Conservation (phyloP, 2,329 filamentous ascomycete genomes). For the Aspergillus proliferans region DNA sequence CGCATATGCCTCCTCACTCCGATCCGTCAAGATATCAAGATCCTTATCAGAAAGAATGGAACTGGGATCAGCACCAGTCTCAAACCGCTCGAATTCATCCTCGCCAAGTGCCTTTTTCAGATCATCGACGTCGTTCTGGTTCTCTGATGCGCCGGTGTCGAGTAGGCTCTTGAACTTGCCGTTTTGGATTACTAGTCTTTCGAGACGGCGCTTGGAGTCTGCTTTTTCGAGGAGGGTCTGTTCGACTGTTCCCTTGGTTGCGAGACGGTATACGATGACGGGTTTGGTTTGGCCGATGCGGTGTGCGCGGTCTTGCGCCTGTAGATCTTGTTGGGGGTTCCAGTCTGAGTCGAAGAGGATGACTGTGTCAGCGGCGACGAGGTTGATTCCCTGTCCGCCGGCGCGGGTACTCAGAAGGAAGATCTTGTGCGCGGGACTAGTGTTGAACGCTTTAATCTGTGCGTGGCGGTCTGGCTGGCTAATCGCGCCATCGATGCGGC, state of each 20-base stretch:
- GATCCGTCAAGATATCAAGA: constrained; percentile 70
- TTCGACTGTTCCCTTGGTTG: constrained; percentile 88
- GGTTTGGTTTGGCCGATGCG: constrained; percentile 89
- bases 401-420: constrained; percentile 88
- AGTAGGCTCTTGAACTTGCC: constrained; percentile 69
- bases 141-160: constrained; percentile 47
- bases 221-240: constrained; percentile 79
- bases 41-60: constrained; percentile 70
- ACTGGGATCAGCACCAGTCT: constrained; percentile 49
- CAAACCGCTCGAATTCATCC: constrained; percentile 65
- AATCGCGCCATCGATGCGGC: constrained; percentile 86
- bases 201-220: constrained; percentile 82
- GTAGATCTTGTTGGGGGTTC: constrained; percentile 95
- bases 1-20: constrained; percentile 61
- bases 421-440: constrained; percentile 58
- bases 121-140: constrained; percentile 51
- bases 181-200: constrained; percentile 94
- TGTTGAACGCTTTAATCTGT: constrained; percentile 70
- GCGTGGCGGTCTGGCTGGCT: constrained; percentile 63
- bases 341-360: constrained; percentile 86
- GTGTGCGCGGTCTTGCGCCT: constrained; percentile 92
- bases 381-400: constrained; percentile 91
- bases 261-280: constrained; percentile 88
- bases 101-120: constrained; percentile 59
- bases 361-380: constrained; percentile 85